phyloP scores from a whole-genome alignment of 345 rosid species.

The Populus ilicifolia region DNA sequence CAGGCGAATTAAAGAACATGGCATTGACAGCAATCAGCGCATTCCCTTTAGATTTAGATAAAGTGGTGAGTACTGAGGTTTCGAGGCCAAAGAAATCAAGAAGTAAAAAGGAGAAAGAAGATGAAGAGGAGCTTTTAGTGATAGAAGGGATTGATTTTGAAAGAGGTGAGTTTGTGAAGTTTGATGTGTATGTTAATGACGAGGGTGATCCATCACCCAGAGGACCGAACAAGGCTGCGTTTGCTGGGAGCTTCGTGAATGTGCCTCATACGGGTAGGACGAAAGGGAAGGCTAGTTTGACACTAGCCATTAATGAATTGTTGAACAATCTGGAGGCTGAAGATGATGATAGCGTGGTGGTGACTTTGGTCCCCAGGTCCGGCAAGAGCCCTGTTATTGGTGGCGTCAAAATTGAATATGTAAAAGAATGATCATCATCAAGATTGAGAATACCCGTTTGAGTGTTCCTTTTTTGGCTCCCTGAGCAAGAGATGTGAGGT shows the following conservation, averaged over 20 bases:
- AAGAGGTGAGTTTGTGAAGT: slow-evolving; percentile 33
- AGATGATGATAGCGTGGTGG: slow-evolving; percentile 45
- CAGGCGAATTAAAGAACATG: background rate
- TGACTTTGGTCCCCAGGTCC: slow-evolving; percentile 46
- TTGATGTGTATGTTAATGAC: slow-evolving; percentile 51
- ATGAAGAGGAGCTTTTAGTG: slow-evolving; percentile 36
- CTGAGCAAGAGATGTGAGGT: too few species aligned
- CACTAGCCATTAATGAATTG: slow-evolving; percentile 46
- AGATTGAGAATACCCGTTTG: background rate
- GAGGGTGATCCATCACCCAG: slow-evolving; percentile 24
- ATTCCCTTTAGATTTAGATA: slow-evolving; percentile 10
- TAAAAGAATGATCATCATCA: background rate
- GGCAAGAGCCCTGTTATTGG: slow-evolving; percentile 30
- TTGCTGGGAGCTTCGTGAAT: slow-evolving; percentile 56
- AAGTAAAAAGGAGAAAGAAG: slow-evolving; percentile 16
- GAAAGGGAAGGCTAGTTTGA: slow-evolving; percentile 36
- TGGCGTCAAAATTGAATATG: slow-evolving; percentile 40
- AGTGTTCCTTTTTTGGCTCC: background rate
- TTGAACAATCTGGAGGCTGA: slow-evolving; percentile 52
- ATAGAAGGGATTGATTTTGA: slow-evolving; percentile 45
- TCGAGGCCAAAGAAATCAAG: slow-evolving; percentile 13
- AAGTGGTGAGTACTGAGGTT: slow-evolving; percentile 10
- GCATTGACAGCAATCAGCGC: background rate
- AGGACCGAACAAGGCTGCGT: slow-evolving; percentile 42
- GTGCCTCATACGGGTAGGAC: slow-evolving; percentile 47